A percentile compares a stretch with the other conserved stretches of the same genome.
Evolutionary conservation across 1,139 yeast genomes (phyloP).

Genomic region (Torulaspora pretoriensis): DNA sequence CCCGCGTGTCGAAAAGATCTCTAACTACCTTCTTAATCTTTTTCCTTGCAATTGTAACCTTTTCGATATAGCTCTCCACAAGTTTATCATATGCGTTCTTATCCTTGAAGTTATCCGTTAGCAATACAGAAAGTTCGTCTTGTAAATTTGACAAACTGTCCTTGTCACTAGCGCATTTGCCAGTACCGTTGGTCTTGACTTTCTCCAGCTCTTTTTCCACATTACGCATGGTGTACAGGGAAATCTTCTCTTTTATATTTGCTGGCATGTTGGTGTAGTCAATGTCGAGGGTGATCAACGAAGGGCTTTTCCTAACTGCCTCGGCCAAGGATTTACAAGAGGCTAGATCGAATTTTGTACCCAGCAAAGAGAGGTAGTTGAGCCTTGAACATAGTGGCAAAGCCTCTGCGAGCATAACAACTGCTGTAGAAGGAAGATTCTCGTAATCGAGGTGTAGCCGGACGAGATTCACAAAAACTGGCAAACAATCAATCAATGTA

Average conservation of each 20-base stretch:
- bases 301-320: conserved; percentile 53
- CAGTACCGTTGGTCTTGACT: conserved; percentile 14
- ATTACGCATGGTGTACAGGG: conserved; percentile 66
- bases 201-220: conserved; percentile 47
- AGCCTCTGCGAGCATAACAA: conserved; percentile 55
- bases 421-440: conserved; percentile 44
- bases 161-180: conserved; percentile 6
- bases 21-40: conserved; percentile 52
- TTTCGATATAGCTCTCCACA: conserved; percentile 41
- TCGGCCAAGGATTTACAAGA: conserved; percentile 56
- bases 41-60: conserved; percentile 43
- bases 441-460: conserved; percentile 63
- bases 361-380: conserved; percentile 56
- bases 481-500: conserved; percentile 49
- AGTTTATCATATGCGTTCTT: conserved; percentile 30
- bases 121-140: conserved; percentile 35
- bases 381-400: conserved; percentile 58
- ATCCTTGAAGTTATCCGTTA: conserved; percentile 31
- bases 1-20: conserved; percentile 54
- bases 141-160: conserved; percentile 32
- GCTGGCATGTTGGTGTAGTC: conserved; percentile 53
- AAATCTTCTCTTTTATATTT: conserved; percentile 54
- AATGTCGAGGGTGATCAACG: conserved; percentile 57
- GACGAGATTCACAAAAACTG: conserved; percentile 52
- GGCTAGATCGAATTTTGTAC: conserved; percentile 50